Base-by-base conservation (phyloP, 2,329 filamentous ascomycete genomes). In the Paraphaeosphaeria sporulosa region DNA sequence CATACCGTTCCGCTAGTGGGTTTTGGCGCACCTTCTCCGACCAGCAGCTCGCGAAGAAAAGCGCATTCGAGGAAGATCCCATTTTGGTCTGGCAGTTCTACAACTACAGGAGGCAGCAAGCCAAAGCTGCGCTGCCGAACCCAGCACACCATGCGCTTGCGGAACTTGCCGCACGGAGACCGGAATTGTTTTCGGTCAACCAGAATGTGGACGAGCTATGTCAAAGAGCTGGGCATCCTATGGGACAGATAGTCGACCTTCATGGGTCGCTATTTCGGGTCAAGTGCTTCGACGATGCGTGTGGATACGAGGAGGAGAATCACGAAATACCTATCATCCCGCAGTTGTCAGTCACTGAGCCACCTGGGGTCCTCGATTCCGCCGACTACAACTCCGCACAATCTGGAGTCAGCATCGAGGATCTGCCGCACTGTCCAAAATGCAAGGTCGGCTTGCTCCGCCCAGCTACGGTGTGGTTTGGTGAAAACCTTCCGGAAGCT, bases 1-100 rank as follows among this genome's bases (percentile, higher is more conserved):
- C 67, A 3, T 74, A 66, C 50, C 70, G 68, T 15, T 68, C 64
- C 7, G 49, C 56, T 21, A 62, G 63, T 10, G 64, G 61, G 1
- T 54, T 69, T 7, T 71, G 67, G 68, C 40, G 60, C 5, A 67
- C 57, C 7, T 63, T 64, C 36, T 61, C 66, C 34, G 60, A 62
- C 4, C 56, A 60, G 17, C 50, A 64, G 15, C 63, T 69, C 6
- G 55, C 64, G 12, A 65, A 62, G 21, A 58, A 55, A 13, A 48
- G 34, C 10, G 58, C 60, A 10, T 72, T 71, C 50, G 27, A 58
- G n/a, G 54, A 57, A 7, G 52, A 55, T 46, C 49, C 56, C 1
- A 42, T 51, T 17, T 23, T 54, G 19, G 49, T 58, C 42, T 58
- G 56, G 56, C 56, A 58, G 34, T 58, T 58, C 32, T 58, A 58